Evolutionary conservation across 768 basidiomycete species (phyloP), one percentile per base, ranked within the genome.

Genomic region (Lentinula guzmanii): DNA sequence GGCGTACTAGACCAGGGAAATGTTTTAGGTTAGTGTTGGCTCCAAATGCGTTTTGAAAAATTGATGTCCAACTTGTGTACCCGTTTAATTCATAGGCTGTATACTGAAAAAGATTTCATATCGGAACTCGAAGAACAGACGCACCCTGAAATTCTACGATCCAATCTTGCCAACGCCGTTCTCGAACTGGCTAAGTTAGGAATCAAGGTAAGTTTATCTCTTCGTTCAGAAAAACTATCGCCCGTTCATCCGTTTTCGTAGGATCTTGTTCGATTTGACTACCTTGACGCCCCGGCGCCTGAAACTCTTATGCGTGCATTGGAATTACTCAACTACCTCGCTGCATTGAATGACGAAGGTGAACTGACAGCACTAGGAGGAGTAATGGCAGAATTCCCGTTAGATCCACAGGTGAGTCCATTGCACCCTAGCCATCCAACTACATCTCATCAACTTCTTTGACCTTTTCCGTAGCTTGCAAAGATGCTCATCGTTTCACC

Each of bases 61-160:
- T 16, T 7, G 6, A 6, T 41, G 35, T 11, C 35, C 10, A 24
- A 55, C 37, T 5, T 16, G 2, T 11, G 5, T 5, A n/a, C 5
- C 13, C 18, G 13, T 28, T 35, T 8, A 31, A 18, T 31, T 31
- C 24, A n/a, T 18, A 56, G 96, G 65, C 70, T 99, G 65, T 99
- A 98, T 71, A 98, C 96, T 0, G 94, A 99, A 73, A 91, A 93
- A 72, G 95, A 98, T 73, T 99, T 96, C 67, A 94, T 97, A 83
- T 84, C 80, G 62, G 94, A 98, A 75, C 78, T 99, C 50, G 93
- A 98, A 74, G 95, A 98, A 70, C 96, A 98, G 75, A 99, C 96
- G 1, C 86, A 95, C 70, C 97, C 97, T 0, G 97, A 99, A 75
- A 98, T 99, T 68, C 74, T 98, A 60, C 77, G 95, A 64, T 92